Conservation (phyloP, 768 basidiomycete species). For the Cantharellus anzutake region DNA sequence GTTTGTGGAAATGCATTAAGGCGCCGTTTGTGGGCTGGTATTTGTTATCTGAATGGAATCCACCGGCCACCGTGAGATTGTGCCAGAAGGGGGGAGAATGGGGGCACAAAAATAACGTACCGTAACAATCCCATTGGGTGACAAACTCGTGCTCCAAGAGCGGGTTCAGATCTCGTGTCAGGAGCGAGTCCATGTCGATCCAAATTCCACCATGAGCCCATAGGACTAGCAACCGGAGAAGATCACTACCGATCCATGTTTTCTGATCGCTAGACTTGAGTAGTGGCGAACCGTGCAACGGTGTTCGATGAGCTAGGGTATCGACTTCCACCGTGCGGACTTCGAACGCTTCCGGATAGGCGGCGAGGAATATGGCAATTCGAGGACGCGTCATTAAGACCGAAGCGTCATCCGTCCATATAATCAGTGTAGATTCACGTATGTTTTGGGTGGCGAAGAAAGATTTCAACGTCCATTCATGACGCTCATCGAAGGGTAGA, state of each 20-base stretch:
- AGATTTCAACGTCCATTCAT: slow-evolving; percentile 81
- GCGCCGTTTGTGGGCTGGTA: slow-evolving; percentile 80
- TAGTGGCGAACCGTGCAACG: slow-evolving; percentile 43
- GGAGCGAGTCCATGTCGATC: slow-evolving; percentile 93
- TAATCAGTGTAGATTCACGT: slow-evolving; percentile 38
- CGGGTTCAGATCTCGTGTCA: slow-evolving; percentile 74
- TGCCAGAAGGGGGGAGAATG: not conserved
- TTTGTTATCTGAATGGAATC: slow-evolving; percentile 34
- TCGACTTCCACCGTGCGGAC: slow-evolving; percentile 50
- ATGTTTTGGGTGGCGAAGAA: slow-evolving; percentile 85
- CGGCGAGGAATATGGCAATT: slow-evolving; percentile 35
- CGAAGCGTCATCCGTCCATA: slow-evolving; percentile 71
- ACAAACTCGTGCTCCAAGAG: slow-evolving; percentile 90
- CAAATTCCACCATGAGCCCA: slow-evolving; percentile 89
- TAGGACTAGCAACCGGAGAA: slow-evolving; percentile 69
- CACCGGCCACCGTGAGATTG: not conserved
- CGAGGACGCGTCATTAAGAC: slow-evolving; percentile 38
- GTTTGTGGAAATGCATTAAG: slow-evolving; percentile 76
- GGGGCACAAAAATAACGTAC: slow-evolving; percentile 25
- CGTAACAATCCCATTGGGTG: slow-evolving; percentile 98
- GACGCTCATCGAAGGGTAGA: slow-evolving; percentile 56
- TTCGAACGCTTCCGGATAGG: slow-evolving; percentile 53
- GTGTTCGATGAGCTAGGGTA: slow-evolving; percentile 52
- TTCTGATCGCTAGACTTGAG: slow-evolving; percentile 47
- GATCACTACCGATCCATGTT: slow-evolving; percentile 91